These are phyloP conservation scores for Casuarina equisetifolia DNA, from an alignment of 306 rosid species.

Conservation along the genomic window DNA sequence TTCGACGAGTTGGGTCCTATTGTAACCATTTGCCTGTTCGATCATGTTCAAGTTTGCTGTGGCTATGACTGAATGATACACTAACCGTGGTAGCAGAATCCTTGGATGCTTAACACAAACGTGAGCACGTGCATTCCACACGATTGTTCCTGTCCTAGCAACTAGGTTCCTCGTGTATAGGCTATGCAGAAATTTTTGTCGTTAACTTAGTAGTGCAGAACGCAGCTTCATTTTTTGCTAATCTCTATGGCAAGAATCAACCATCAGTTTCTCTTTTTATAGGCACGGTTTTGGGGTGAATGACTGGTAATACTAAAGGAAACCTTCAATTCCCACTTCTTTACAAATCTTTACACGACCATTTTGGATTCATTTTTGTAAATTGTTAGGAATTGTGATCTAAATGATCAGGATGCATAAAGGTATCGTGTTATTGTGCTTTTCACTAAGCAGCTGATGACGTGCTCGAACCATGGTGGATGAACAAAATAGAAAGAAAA, in stretches of 20 bases:
- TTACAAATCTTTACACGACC: no score
- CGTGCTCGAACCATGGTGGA: no score
- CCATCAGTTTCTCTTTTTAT: no score
- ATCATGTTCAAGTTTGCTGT: neutral
- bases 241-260: no score
- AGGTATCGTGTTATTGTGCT: no score
- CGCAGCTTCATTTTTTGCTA: neutral
- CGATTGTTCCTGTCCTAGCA: neutral
- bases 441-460: no score
- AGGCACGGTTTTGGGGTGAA: no score
- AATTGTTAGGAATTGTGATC: no score
- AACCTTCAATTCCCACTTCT: neutral
- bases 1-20: neutral
- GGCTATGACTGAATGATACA: neutral
- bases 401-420: no score
- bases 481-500: no score
- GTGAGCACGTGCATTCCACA: neutral
- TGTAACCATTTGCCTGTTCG: neutral
- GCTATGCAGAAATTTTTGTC: neutral
- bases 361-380: no score
- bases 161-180: neutral
- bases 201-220: neutral
- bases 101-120: neutral
- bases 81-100: neutral
- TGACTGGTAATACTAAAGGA: no score